These are phyloP conservation scores for Diaporthe capsici DNA, from an alignment of 2,329 filamentous ascomycete species.

Conservation along the genomic window DNA sequence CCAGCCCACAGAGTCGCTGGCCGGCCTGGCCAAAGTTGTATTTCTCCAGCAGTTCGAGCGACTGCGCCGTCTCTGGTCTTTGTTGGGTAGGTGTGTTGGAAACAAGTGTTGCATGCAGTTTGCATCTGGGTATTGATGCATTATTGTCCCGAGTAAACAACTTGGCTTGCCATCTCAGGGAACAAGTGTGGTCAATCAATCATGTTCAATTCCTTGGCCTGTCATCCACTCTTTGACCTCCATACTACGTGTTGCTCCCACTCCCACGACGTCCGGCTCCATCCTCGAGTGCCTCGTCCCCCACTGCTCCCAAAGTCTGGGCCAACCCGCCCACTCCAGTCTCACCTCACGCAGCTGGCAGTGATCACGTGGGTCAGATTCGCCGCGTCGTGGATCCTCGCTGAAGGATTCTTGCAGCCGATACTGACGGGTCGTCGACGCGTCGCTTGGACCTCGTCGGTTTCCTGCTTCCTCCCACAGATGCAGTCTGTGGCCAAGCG, in stretches of 20 bases:
- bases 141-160: neutral
- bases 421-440: neutral
- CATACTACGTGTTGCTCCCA: neutral
- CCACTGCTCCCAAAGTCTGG: conserved; percentile 23
- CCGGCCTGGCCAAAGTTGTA: neutral
- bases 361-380: conserved; percentile 36
- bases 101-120: neutral
- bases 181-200: neutral
- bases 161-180: neutral
- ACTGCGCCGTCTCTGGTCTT: neutral
- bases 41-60: neutral
- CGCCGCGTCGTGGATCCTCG: neutral
- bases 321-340: conserved; percentile 29
- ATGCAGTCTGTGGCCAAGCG: neutral
- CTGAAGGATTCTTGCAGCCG: conserved; percentile 15
- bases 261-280: conserved; percentile 8
- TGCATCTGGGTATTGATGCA: neutral
- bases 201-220: neutral
- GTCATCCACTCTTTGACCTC: neutral
- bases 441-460: neutral
- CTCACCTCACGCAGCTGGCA: conserved; percentile 29
- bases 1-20: neutral
- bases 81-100: neutral
- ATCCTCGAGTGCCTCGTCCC: neutral
- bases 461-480: neutral